phyloP scores from a whole-genome alignment of 1,284 basidiomycete genomes.

The Tilletia setariae region DNA sequence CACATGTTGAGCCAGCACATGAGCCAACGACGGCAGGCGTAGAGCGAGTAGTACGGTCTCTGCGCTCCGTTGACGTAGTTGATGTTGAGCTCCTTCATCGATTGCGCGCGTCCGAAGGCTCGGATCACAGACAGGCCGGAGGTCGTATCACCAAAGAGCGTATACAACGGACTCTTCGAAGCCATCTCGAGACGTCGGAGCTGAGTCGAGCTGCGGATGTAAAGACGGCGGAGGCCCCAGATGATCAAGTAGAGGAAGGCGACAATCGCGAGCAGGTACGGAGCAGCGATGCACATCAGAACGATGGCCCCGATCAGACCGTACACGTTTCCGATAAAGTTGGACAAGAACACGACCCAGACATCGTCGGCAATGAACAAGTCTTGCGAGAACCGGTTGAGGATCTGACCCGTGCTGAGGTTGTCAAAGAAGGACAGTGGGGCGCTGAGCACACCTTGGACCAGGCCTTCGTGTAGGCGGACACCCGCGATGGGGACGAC shows the following conservation, averaged over 20 bases:
- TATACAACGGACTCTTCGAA: conserved; percentile 33
- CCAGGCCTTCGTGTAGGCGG: conserved; percentile 26
- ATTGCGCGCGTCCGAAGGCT: conserved; percentile 27
- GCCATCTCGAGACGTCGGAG: conserved; percentile 39
- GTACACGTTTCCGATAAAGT: conserved; percentile 18
- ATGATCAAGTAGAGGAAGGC: conserved; percentile 20
- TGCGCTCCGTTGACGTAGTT: conserved; percentile 30
- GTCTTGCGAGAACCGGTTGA: conserved; percentile 43
- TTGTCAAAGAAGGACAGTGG: conserved; percentile 34
- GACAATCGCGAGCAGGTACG: conserved; percentile 23
- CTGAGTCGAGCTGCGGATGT: conserved; percentile 37
- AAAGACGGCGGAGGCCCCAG: conserved; percentile 30
- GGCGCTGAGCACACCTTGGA: conserved; percentile 27
- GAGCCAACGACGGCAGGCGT: conserved; percentile 37
- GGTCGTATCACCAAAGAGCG: conserved; percentile 32
- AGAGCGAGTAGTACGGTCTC: conserved; percentile 35
- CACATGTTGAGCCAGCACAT: conserved; percentile 33
- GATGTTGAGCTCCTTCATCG: conserved; percentile 31
- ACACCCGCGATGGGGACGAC: conserved; percentile 24
- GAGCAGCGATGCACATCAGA: conserved; percentile 34
- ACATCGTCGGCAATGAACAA: conserved; percentile 34
- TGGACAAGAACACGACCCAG: conserved; percentile 23
- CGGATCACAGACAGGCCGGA: conserved; percentile 37
- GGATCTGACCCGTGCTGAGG: conserved; percentile 32
- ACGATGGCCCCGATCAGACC: conserved; percentile 21